Percentiles rank a stretch among this genome's conserved stretches.
phyloP scores from a whole-genome alignment of 345 rosid genomes.

The Salix udensis region DNA sequence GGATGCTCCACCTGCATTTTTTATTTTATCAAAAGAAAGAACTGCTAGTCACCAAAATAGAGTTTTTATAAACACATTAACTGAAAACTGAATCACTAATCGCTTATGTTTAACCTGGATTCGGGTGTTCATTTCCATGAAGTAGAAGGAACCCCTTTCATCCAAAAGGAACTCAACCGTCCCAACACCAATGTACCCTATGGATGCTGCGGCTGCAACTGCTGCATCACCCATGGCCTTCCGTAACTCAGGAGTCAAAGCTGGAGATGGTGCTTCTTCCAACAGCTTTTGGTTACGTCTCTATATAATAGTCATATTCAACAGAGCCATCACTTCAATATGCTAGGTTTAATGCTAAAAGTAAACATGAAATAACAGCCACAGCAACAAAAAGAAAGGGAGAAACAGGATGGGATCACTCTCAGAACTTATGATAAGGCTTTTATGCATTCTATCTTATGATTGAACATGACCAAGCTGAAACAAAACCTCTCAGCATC shows the following conservation, averaged over 20 bases:
- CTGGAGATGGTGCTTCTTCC: slow-evolving; percentile 99
- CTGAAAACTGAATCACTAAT: not conserved
- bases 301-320: slow-evolving; percentile 40
- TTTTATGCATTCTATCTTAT: not conserved
- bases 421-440: not conserved
- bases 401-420: not conserved
- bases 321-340: slow-evolving; percentile 13
- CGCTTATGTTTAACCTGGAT: slow-evolving; percentile 64
- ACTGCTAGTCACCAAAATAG: not conserved
- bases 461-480: not conserved
- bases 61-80: not conserved
- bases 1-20: slow-evolving; percentile 89
- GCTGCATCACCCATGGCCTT: slow-evolving; percentile 99
- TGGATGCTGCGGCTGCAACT: slow-evolving; percentile 98
- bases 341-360: slow-evolving; percentile 8
- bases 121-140: slow-evolving; percentile 99
- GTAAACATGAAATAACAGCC: not conserved
- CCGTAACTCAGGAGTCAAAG: slow-evolving; percentile 83
- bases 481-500: not conserved
- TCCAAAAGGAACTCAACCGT: slow-evolving; percentile 96
- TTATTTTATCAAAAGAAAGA: slow-evolving; percentile 6
- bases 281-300: slow-evolving; percentile 92
- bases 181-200: slow-evolving; percentile 96
- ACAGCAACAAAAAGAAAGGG: not conserved
- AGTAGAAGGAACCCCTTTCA: slow-evolving; percentile 95